A percentile compares a stretch with the other conserved stretches of the same genome.
Conservation (phyloP, 1,284 basidiomycete species). For the Volvariella volvacea region DNA sequence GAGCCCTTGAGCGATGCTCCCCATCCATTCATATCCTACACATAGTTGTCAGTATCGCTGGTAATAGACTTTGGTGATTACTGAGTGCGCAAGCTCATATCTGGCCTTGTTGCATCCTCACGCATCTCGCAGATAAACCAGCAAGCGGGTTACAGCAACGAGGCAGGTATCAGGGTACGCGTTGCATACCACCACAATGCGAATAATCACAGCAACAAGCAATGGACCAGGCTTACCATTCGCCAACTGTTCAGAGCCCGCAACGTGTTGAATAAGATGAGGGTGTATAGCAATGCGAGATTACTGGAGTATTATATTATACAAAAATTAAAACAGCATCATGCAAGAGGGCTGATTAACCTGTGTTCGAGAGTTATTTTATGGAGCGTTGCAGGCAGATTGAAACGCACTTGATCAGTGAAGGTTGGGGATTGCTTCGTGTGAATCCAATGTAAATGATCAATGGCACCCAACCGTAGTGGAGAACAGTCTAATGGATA, state of each 20-base stretch:
- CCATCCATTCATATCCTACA: no score
- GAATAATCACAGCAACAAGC: slow-evolving; percentile 49
- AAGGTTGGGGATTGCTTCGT: slow-evolving; percentile 85
- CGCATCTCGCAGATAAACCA: slow-evolving; percentile 43
- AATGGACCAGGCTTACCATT: slow-evolving; percentile 23
- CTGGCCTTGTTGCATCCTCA: slow-evolving; percentile 74
- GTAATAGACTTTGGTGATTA: no score
- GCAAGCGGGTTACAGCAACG: slow-evolving; percentile 40
- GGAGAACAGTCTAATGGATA: slow-evolving; percentile 65
- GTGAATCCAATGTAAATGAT: slow-evolving; percentile 93
- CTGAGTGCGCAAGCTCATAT: slow-evolving; percentile 51
- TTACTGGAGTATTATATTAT: slow-evolving; percentile 6
- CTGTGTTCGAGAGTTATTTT: slow-evolving; percentile 30
- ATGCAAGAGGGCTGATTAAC: slow-evolving; percentile 86
- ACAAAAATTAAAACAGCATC: slow-evolving; percentile 20
- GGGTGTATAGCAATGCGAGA: not conserved
- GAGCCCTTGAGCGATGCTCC: not conserved
- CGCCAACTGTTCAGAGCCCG: no score
- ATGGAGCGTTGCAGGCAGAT: no score
- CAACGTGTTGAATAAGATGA: no score
- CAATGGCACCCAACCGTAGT: slow-evolving; percentile 91
- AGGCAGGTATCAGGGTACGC: slow-evolving; percentile 30
- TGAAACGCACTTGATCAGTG: slow-evolving; percentile 80
- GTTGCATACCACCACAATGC: slow-evolving; percentile 55
- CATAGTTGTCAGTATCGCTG: no score